Conservation (phyloP, 2,329 filamentous ascomycete genomes). For the Pseudopithomyces maydicus region DNA sequence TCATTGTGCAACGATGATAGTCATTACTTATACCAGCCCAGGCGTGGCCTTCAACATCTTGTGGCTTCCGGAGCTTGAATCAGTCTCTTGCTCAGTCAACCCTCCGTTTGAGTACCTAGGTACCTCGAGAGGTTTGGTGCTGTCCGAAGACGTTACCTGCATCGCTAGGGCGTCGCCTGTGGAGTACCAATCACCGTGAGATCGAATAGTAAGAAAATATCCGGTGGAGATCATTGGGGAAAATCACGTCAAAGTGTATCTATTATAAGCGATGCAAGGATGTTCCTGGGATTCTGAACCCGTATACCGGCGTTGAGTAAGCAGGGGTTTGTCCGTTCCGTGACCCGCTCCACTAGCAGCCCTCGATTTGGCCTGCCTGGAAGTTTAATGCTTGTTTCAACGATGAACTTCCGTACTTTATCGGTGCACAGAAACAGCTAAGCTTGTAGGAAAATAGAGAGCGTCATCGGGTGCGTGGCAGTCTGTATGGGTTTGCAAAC, state of each 20-base stretch:
- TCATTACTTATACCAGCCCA: background rate
- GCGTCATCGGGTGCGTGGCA: background rate
- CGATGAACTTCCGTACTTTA: slow-evolving; percentile 1
- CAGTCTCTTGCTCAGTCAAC: background rate
- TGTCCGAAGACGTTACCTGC: background rate
- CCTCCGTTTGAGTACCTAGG: background rate
- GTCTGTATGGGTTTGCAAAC: background rate
- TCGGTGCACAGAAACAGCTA: slow-evolving; percentile 12
- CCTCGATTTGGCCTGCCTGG: background rate
- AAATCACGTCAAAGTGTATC: background rate
- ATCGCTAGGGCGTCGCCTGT: background rate
- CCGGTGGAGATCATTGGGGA: background rate
- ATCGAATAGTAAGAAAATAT: background rate
- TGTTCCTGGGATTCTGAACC: background rate
- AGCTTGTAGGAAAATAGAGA: background rate
- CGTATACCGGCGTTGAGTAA: slow-evolving; percentile 14
- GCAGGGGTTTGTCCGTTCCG: slow-evolving; percentile 8
- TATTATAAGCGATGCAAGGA: background rate
- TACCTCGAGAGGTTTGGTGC: background rate
- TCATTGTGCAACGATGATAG: background rate
- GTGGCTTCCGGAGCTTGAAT: background rate
- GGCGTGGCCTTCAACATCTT: background rate
- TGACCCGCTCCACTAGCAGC: background rate
- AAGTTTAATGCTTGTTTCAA: background rate
- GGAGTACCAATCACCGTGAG: background rate